phyloP scores from a whole-genome alignment of 805 yeast genomes.

The Soucietia sequanensis region DNA sequence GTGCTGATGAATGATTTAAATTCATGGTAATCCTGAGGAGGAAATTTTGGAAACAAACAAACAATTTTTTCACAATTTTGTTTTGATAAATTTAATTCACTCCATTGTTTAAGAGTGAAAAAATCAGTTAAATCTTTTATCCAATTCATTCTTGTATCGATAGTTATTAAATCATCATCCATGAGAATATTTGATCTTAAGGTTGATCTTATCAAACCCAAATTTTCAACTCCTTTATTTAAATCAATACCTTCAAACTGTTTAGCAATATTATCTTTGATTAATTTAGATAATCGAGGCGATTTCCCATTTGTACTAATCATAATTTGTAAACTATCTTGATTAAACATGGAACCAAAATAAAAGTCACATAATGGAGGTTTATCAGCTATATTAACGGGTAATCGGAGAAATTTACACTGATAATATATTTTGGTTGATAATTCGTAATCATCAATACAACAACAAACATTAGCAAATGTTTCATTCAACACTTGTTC shows the following conservation, averaged over 20 bases:
- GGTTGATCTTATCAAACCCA: conserved; percentile 53
- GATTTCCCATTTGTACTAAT: conserved; percentile 81
- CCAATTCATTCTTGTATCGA: conserved; percentile 69
- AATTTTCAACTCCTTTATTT: conserved; percentile 57
- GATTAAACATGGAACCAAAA: conserved; percentile 75
- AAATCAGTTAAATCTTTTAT: conserved; percentile 63
- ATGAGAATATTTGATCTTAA: conserved; percentile 44
- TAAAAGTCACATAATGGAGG: conserved; percentile 84
- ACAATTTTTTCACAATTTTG: conserved; percentile 40
- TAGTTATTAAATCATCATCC: conserved; percentile 48
- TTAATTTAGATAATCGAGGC: conserved; percentile 64
- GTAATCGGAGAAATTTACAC: conserved; percentile 45
- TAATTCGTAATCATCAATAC: conserved; percentile 67
- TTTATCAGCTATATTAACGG: conserved; percentile 80
- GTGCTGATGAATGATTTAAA: no score
- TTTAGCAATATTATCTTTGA: conserved; percentile 54
- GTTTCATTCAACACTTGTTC: conserved; percentile 32
- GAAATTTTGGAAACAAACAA: conserved; percentile 48
- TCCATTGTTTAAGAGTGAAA: conserved; percentile 59
- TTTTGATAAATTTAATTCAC: conserved; percentile 34
- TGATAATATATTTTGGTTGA: conserved; percentile 57
- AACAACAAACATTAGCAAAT: conserved; percentile 69
- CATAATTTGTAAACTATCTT: conserved; percentile 75
- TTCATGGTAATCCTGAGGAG: conserved; percentile 31
- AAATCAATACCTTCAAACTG: conserved; percentile 45